Conservation (phyloP, 2,329 filamentous ascomycete species). For the Rasamsonia emersonii region DNA sequence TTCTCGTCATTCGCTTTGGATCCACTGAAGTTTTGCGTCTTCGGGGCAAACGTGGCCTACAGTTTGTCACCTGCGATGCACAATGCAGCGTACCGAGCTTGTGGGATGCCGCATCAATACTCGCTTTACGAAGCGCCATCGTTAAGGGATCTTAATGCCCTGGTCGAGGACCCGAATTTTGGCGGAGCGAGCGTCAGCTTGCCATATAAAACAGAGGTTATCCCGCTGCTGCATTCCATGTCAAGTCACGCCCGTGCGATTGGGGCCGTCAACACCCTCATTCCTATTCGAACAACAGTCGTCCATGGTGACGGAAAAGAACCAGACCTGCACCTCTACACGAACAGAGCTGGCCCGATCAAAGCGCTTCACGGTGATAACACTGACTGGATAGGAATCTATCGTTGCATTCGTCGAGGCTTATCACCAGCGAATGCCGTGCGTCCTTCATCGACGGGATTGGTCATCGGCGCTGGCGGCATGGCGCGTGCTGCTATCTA, state of each 20-base stretch:
- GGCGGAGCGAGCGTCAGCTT: constrained; percentile 64
- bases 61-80: constrained; percentile 73
- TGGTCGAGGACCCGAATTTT: constrained; percentile 59
- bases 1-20: constrained; percentile 60
- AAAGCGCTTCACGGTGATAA: constrained; percentile 68
- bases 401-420: constrained; percentile 62
- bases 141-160: constrained; percentile 53
- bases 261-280: constrained; percentile 66
- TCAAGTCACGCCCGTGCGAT: constrained; percentile 67
- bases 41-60: constrained; percentile 64
- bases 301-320: constrained; percentile 32
- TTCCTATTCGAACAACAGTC: constrained; percentile 53
- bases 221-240: constrained; percentile 55
- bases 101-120: constrained; percentile 62
- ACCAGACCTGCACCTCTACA: constrained; percentile 47
- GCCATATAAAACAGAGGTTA: constrained; percentile 66
- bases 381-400: constrained; percentile 73
- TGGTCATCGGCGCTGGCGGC: constrained; percentile 55
- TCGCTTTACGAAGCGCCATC: constrained; percentile 55
- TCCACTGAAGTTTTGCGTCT: constrained; percentile 62
- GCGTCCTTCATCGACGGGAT: constrained; percentile 45
- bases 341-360: constrained; percentile 58
- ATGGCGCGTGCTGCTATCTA: constrained; percentile 35
- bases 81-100: constrained; percentile 56
- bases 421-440: constrained; percentile 64